Base-by-base conservation (phyloP, 192 early-diverging fungal species). In the Gamsiella multidivaricata region DNA sequence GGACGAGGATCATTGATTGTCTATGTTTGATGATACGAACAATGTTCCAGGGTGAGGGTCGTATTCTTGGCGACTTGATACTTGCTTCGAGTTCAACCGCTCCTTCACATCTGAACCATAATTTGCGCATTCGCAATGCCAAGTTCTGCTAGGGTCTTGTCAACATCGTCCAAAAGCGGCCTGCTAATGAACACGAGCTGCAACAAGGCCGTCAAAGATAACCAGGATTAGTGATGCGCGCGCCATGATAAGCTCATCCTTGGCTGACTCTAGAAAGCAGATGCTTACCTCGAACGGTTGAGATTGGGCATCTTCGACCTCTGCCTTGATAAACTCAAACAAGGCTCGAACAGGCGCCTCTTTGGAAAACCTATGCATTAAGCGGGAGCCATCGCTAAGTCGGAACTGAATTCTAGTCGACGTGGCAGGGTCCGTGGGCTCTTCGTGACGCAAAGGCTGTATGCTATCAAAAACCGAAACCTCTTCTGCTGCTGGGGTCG, bases 321-420 rank as follows among this genome's bases (percentile, higher is more conserved):
- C 80, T 15, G 87, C 81, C 73, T 95, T 97, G 74, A 98, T 81
- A 53, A 83, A 97, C 74, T 95, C 91, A 85, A 97, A 97, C 34
- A 99, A 70, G 7, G 75, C 71, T 33, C 79, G 85, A 2, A 98
- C 94, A 22, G 83, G 84, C 61, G 92, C 93, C 1, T 86, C 67
- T 70, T 91, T 93, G 34, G 73, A 64, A 75, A 99, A 95, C 57
- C 90, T 86, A 46, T 93, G 88, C 54, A 97, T 89, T 29, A 90
- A 71, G 20, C 90, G 89, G 20, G 84, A 78, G 17, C 97, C 96
- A 81, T 93, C 91, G 86, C 58, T 61, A 23, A 96, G 80, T 34
- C 93, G 88, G 61, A 97, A 83, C 69, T 96, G 94, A 54, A 98
- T 88, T 34, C 94, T 87, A 11, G 94, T 94, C 3, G 88, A 86